Conservation (phyloP, 208 protist species). For the Trypanosoma brucei region DNA sequence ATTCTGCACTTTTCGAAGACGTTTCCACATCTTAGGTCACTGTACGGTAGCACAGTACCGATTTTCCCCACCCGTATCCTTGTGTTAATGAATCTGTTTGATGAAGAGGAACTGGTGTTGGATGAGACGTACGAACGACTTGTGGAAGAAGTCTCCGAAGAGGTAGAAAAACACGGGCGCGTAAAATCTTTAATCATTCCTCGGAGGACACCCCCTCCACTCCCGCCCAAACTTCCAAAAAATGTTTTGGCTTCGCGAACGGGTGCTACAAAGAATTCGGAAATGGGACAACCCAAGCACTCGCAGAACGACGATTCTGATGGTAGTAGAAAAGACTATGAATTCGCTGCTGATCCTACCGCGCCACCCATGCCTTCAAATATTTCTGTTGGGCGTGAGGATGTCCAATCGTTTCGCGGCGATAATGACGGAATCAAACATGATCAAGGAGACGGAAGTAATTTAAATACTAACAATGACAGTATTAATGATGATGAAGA, state of each 20-base stretch:
- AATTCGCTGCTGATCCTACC: neutral
- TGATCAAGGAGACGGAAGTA: neutral
- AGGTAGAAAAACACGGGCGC: slow-evolving; percentile 81
- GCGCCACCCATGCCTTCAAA: neutral
- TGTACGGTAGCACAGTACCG: slow-evolving; percentile 64
- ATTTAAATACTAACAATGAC: slow-evolving; percentile 8
- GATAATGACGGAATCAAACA: neutral
- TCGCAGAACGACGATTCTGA: neutral
- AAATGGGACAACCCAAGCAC: neutral
- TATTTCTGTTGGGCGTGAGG: neutral
- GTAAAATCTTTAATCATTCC: slow-evolving; percentile 80
- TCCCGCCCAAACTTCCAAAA: slow-evolving; percentile 48
- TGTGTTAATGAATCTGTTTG: slow-evolving; percentile 83
- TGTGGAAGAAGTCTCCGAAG: slow-evolving; percentile 65
- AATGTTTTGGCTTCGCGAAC: slow-evolving; percentile 16
- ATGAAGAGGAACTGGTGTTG: slow-evolving; percentile 77
- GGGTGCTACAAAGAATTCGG: slow-evolving; percentile 5
- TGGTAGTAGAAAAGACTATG: neutral
- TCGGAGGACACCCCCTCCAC: slow-evolving; percentile 53
- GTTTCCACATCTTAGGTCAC: slow-evolving; percentile 64
- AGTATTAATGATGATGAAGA: slow-evolving; percentile 27
- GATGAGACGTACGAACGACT: slow-evolving; percentile 66
- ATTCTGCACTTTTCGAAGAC: slow-evolving; percentile 49
- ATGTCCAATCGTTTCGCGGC: neutral
- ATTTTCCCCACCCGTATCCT: slow-evolving; percentile 79